Evolutionary conservation across 306 rosid genomes (phyloP).

Genomic region (Cyamopsis tetragonoloba): DNA sequence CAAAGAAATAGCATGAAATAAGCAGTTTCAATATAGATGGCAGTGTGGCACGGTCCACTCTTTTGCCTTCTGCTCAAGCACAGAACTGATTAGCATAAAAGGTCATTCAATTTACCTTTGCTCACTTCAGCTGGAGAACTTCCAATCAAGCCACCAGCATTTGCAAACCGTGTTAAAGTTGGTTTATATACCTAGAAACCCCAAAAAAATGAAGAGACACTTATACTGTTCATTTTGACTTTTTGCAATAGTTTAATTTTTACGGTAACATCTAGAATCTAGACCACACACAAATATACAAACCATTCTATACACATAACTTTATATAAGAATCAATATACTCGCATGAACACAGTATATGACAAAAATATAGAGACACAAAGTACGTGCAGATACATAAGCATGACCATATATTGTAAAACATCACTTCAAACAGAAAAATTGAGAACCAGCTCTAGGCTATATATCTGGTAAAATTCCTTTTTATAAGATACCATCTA

Average conservation of each 20-base stretch:
- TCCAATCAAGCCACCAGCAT: conserved; percentile 81
- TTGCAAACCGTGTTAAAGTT: conserved; percentile 56
- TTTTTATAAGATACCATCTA: too few relatives aligned
- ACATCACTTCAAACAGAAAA: neutral
- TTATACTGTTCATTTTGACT: conserved; percentile 14
- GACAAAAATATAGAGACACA: neutral
- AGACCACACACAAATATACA: conserved; percentile 16
- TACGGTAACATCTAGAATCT: conserved; percentile 3
- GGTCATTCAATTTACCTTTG: conserved; percentile 53
- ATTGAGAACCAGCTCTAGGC: neutral
- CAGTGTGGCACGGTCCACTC: neutral
- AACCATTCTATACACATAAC: neutral
- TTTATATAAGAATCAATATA: neutral
- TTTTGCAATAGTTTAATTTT: neutral
- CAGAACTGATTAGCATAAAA: neutral
- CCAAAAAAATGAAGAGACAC: conserved; percentile 8
- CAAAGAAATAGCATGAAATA: neutral
- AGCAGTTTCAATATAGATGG: neutral
- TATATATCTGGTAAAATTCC: too few relatives aligned
- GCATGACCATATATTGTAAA: neutral
- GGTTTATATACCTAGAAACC: conserved; percentile 72
- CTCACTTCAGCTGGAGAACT: conserved; percentile 85
- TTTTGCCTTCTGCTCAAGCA: neutral
- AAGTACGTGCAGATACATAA: neutral
- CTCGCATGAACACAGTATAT: neutral